Percentiles rank a stretch among this genome's conserved stretches.
Conservation (phyloP, 495 filamentous ascomycete species). For the Saxophila tyrrhenica region DNA sequence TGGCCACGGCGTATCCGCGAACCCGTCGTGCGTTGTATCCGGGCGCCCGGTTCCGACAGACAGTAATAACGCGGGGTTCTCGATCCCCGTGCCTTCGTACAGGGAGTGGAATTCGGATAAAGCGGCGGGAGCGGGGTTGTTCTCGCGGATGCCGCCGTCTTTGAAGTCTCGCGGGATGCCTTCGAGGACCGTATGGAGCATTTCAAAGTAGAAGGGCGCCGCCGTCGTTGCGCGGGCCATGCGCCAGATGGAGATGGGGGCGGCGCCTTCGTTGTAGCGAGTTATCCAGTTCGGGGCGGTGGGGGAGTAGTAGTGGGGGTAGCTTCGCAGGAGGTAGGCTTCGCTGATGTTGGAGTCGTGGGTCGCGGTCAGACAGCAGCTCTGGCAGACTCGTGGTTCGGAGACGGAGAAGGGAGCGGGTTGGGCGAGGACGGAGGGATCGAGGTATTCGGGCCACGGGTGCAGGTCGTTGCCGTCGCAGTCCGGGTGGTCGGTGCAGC, state of each 20-base stretch:
- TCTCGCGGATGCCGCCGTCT: slow-evolving; percentile 35
- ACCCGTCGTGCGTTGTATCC: slow-evolving; percentile 27
- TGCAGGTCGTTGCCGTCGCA: slow-evolving; percentile 30
- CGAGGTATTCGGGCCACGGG: slow-evolving; percentile 25
- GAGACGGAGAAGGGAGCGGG: slow-evolving; percentile 9
- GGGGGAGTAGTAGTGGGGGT: slow-evolving; percentile 29
- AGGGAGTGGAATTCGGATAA: slow-evolving; percentile 30
- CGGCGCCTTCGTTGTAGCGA: slow-evolving; percentile 33
- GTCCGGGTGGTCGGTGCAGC: slow-evolving; percentile 26
- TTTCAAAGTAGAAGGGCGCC: slow-evolving; percentile 41
- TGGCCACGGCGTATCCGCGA: slow-evolving; percentile 28
- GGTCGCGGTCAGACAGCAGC: slow-evolving; percentile 32
- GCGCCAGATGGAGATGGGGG: slow-evolving; percentile 37
- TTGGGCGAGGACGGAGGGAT: slow-evolving; percentile 2
- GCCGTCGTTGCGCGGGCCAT: slow-evolving; percentile 44
- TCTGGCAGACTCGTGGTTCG: slow-evolving; percentile 18
- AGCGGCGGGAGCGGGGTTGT: slow-evolving; percentile 33
- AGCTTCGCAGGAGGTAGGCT: slow-evolving; percentile 34
- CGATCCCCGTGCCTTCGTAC: slow-evolving; percentile 20
- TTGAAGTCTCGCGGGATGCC: slow-evolving; percentile 27
- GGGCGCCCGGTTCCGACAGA: slow-evolving; percentile 32
- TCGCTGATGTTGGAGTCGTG: slow-evolving; percentile 29
- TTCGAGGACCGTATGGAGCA: slow-evolving; percentile 27
- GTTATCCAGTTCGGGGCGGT: slow-evolving; percentile 29
- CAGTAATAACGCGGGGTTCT: slow-evolving; percentile 28